A percentile compares a stretch with the other conserved stretches of the same genome.
Conservation (phyloP, 1,284 basidiomycete genomes). For the Chondrostereum purpureum region DNA sequence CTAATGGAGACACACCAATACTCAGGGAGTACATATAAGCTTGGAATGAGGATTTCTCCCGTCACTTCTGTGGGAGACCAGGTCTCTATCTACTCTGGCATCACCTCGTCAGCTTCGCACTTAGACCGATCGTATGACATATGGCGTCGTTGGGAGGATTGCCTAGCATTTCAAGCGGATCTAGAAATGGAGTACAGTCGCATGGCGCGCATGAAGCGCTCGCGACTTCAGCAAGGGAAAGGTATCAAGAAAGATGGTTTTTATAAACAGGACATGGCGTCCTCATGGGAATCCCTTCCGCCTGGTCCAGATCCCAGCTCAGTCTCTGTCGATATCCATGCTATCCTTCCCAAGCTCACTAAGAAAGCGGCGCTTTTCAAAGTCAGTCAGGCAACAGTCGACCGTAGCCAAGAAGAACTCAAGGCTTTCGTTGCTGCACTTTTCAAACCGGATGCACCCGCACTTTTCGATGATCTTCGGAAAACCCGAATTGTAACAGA, state of each 20-base stretch:
- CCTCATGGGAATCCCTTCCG: constrained; percentile 79
- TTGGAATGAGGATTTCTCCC: constrained; percentile 57
- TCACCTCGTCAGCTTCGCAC: constrained; percentile 23
- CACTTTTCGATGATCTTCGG: constrained; percentile 58
- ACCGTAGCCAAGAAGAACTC: constrained; percentile 56
- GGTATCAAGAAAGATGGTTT: constrained; percentile 69
- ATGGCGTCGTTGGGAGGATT: constrained; percentile 77
- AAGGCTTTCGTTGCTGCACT: constrained; percentile 50
- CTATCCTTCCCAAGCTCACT: constrained; percentile 57
- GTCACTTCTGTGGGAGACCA: constrained; percentile 29
- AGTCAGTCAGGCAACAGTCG: constrained; percentile 55
- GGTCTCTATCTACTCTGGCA: constrained; percentile 36
- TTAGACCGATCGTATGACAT: constrained; percentile 49
- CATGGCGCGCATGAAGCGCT: constrained; percentile 57
- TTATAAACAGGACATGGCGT: constrained; percentile 64
- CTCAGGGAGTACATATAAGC: constrained; percentile 50
- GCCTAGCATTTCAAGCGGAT: constrained; percentile 63
- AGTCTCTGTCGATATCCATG: constrained; percentile 59
- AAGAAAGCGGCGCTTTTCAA: constrained; percentile 69
- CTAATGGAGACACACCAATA: neutral
- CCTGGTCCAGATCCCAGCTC: constrained; percentile 72
- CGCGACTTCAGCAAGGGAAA: constrained; percentile 58
- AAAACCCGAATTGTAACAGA: constrained; percentile 52
- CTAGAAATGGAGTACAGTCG: constrained; percentile 59
- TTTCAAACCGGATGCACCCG: constrained; percentile 54